Base-by-base conservation (phyloP, 371 early-diverging fungal genomes). In the Mucor plumbeus region DNA sequence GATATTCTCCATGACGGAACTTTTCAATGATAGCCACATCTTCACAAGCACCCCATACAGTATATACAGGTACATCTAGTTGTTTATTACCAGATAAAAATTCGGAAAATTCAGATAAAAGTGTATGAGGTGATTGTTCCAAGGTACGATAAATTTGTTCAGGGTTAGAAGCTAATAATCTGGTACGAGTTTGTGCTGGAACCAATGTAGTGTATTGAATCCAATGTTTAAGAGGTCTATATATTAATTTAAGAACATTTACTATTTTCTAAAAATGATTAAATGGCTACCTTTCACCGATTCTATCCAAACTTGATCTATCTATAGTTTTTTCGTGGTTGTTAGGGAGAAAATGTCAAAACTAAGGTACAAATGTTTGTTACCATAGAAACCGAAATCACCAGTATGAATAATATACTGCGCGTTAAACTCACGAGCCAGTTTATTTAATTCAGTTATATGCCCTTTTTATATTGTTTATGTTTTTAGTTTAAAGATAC, bases 331-430 rank as follows among this genome's bases (percentile, higher is more conserved):
- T 5, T 26, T 57, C 17, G 6, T 47, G 26, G 43, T 41, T 10
- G 36, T 33, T 21, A 15, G 26, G 11, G 1, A 31, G 19, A 15
- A 59, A 26, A 13, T 26, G 36, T 39, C 36, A 59, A 57, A 55
- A 31, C 48, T 33, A 36, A 61, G 48, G 1, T 13, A 26, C 47
- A 7, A 7, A 10, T 39, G 0, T 48, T 13, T 3, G 38, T 69
- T 78, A 86, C 90, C 88, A 76, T 87, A 88, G 66, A 90, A 88
- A 34, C 88, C 88, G 71, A 90, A 90, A 64, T 88, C 88, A 35
- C 90, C 90, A n/a, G 88, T 86, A 60, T 90, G 90, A 44, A 90
- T 86, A 54, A 90, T 80, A 66, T 80, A 74, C 31, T 84, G 76
- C 21, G 90, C 88, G 55, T 83, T 82, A 13, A 84, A 78, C 47